phyloP scores from a whole-genome alignment of 768 basidiomycete species.

The Ramaria rubella region DNA sequence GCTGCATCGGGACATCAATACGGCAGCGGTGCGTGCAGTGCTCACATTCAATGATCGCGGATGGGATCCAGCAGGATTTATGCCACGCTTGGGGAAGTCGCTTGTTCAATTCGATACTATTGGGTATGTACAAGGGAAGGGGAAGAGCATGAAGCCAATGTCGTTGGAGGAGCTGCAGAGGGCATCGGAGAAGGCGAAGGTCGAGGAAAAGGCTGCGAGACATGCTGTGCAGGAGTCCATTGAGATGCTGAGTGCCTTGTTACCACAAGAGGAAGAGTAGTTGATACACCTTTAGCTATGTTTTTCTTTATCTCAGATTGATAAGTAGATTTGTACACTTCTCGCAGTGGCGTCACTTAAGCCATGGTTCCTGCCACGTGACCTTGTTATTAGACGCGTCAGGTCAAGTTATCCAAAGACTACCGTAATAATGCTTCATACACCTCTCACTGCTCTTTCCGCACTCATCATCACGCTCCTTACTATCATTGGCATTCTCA shows the following conservation, averaged over 20 bases:
- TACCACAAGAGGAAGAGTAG: slow-evolving; percentile 27
- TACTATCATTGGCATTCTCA: neutral
- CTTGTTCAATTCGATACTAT: slow-evolving; percentile 63
- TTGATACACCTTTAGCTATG: neutral
- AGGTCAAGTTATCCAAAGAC: neutral
- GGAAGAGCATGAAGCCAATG: slow-evolving; percentile 43
- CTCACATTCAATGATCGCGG: slow-evolving; percentile 80
- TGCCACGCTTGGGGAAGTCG: slow-evolving; percentile 63
- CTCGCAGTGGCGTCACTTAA: neutral
- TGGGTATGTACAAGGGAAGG: slow-evolving; percentile 42
- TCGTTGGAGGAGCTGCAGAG: slow-evolving; percentile 67
- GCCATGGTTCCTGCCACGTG: neutral
- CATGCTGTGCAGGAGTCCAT: slow-evolving; percentile 69
- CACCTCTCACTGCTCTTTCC: slow-evolving; percentile 20
- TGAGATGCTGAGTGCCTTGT: slow-evolving; percentile 54
- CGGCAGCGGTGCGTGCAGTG: slow-evolving; percentile 75
- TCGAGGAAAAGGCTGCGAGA: slow-evolving; percentile 66
- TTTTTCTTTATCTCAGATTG: neutral
- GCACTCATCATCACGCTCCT: slow-evolving; percentile 17
- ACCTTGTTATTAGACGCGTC: neutral
- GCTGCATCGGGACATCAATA: slow-evolving; percentile 85
- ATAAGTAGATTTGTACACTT: neutral
- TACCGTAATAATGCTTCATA: slow-evolving; percentile 22
- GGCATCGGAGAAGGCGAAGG: slow-evolving; percentile 62
- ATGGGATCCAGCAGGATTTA: slow-evolving; percentile 65